Evolutionary conservation across 129 eudicot species (phyloP), one percentile per base, ranked within the genome.

Genomic region (Pittosporum tobira): DNA sequence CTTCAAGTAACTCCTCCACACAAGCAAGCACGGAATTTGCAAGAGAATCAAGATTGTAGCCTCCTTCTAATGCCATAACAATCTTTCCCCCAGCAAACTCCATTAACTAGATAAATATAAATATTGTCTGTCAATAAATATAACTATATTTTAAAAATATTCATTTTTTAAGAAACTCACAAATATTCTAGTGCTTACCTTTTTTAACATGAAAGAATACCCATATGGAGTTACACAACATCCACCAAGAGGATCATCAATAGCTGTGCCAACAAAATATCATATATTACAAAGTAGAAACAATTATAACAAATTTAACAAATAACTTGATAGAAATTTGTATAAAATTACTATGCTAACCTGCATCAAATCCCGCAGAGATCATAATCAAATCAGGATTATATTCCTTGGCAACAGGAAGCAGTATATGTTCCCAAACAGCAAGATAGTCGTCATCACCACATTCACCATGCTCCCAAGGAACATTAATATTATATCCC

Each of bases 331-430:
- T n/a, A n/a, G n/a, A n/a, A n/a, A n/a, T n/a, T n/a, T n/a, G n/a
- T n/a, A n/a, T n/a, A n/a, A n/a, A n/a, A 78, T n/a, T n/a, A n/a
- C n/a, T n/a, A n/a, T n/a, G 45, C 79, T 73, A 59, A 93, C 99
- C 99, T 77, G 99, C 96, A 84, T 93, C 99, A 66, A 93, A 93
- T 71, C 99, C 99, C 45, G 99, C 99, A 54, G 99, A 93, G 38
- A 93, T 40, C 6, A 93, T 63, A 28, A 87, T 51, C 53, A 93
- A 67, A 64, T 93, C 99, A 6, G 99, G 96, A 48, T 71, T 66
- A 66, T 84, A 93, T 62, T 87, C 94, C 77, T 64, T 81, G 34
- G 93, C 96, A 75, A 93, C 99, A 48, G 99, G 99, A 61, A 84
- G 71, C 69, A 93, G 44, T 36, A 93, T 62, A 62, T 87, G 73